A percentile compares a stretch with the other conserved stretches of the same genome.
Conservation (phyloP, 2,329 filamentous ascomycete genomes). For the Talaromyces marneffei region DNA sequence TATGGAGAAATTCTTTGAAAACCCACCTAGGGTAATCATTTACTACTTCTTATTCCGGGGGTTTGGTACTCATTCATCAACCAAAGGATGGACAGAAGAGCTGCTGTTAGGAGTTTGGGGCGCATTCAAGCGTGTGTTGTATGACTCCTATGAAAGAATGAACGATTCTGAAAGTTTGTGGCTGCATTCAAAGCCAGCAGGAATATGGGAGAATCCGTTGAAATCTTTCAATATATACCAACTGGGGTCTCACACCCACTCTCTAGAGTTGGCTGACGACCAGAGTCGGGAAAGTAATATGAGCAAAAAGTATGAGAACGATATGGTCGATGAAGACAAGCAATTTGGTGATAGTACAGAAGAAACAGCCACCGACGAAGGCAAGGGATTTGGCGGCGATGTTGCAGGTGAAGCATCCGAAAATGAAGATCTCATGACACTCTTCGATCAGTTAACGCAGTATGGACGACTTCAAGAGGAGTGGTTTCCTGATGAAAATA, state of each 20-base stretch:
- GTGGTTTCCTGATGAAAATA: slow-evolving; percentile 18
- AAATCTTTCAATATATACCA: neutral
- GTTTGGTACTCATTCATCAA: slow-evolving; percentile 62
- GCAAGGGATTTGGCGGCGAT: too few species aligned
- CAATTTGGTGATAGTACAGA: too few species aligned
- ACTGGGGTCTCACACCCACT: neutral
- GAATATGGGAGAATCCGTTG: slow-evolving; percentile 11
- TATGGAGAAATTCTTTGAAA: slow-evolving; percentile 61
- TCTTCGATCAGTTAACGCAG: slow-evolving; percentile 12
- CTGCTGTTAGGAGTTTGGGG: slow-evolving; percentile 64
- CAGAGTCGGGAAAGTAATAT: neutral
- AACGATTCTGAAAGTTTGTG: slow-evolving; percentile 15
- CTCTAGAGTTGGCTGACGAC: neutral
- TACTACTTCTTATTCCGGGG: slow-evolving; percentile 79
- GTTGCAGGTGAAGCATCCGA: neutral
- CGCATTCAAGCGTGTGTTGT: slow-evolving; percentile 51
- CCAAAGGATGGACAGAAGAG: slow-evolving; percentile 65
- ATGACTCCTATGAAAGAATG: slow-evolving; percentile 30
- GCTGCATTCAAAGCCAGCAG: neutral
- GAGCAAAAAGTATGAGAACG: too few species aligned
- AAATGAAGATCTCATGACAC: slow-evolving; percentile 12
- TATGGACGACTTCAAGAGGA: neutral
- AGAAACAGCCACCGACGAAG: too few species aligned
- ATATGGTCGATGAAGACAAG: too few species aligned
- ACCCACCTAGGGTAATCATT: slow-evolving; percentile 67